phyloP scores from a whole-genome alignment of 1,139 yeast species.

The Kluyveromyces marxianus region DNA sequence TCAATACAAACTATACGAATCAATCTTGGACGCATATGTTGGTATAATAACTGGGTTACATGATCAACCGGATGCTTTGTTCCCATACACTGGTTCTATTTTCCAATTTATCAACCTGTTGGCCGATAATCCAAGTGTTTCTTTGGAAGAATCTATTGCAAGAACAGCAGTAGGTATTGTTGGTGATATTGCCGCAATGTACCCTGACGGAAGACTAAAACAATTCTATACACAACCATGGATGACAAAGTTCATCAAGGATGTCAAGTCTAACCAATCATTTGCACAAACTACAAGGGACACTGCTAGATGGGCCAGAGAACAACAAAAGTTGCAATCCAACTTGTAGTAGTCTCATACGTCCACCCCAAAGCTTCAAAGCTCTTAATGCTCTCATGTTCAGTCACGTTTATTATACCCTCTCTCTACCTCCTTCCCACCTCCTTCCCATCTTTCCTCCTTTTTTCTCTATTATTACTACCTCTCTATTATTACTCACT shows the following conservation, averaged over 20 bases:
- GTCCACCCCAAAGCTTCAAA: not conserved
- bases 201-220: slow-evolving; percentile 64
- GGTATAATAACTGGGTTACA: slow-evolving; percentile 88
- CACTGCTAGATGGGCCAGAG: slow-evolving; percentile 96
- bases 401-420: too few species aligned
- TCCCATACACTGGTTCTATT: slow-evolving; percentile 59
- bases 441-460: slow-evolving; percentile 12
- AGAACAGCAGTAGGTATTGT: slow-evolving; percentile 79
- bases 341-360: slow-evolving; percentile 15
- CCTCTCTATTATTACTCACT: slow-evolving; percentile 10
- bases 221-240: slow-evolving; percentile 62
- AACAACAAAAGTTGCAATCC: slow-evolving; percentile 41
- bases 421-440: not conserved
- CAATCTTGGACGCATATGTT: slow-evolving; percentile 89
- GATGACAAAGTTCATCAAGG: slow-evolving; percentile 71
- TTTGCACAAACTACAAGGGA: slow-evolving; percentile 66
- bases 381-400: too few species aligned
- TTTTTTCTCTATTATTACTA: slow-evolving; percentile 11
- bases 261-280: slow-evolving; percentile 55
- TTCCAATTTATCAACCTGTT: slow-evolving; percentile 61
- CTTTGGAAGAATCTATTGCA: slow-evolving; percentile 56
- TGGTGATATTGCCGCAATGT: slow-evolving; percentile 90
- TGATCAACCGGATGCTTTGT: slow-evolving; percentile 57
- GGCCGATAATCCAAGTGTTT: slow-evolving; percentile 51
- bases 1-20: slow-evolving; percentile 62